phyloP scores from a whole-genome alignment of 169 alveolate species.

The Plasmodium cynomolgi region DNA sequence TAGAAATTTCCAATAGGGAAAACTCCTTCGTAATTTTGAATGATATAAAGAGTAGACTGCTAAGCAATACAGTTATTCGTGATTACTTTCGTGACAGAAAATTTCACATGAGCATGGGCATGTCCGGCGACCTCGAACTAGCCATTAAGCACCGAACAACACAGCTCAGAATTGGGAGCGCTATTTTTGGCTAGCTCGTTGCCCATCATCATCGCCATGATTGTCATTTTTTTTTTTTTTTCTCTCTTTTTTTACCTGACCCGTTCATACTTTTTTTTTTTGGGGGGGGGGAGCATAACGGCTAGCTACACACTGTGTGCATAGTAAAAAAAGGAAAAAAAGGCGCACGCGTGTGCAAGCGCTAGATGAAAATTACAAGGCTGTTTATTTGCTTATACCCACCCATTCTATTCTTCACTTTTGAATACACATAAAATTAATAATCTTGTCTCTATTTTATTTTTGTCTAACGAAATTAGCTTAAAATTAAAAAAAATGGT shows the following conservation, averaged over 20 bases:
- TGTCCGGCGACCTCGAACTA: constrained; percentile 91
- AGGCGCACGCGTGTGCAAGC: not conserved
- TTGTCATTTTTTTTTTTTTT: not conserved
- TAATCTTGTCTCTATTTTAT: not conserved
- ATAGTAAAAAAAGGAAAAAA: not conserved
- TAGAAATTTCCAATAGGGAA: constrained; percentile 42
- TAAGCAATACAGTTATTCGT: constrained; percentile 76
- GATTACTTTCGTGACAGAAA: constrained; percentile 66
- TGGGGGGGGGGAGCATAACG: not conserved
- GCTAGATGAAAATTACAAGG: not conserved
- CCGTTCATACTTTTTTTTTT: constrained; percentile 4
- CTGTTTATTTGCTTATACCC: not conserved
- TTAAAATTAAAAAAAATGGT: constrained; percentile 6
- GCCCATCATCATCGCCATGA: not conserved
- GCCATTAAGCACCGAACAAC: constrained; percentile 92
- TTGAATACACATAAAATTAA: not conserved
- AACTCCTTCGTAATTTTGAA: constrained; percentile 81
- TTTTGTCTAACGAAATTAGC: not conserved
- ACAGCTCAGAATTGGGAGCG: constrained; percentile 93
- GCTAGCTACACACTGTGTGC: not conserved
- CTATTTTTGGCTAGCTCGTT: constrained; percentile 82
- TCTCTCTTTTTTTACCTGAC: not conserved
- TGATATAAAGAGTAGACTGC: constrained; percentile 79
- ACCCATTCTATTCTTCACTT: not conserved
- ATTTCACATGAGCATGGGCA: constrained; percentile 93